Conservation (phyloP, 352 stramenopile species). For the Phytophthora citrophthora region DNA sequence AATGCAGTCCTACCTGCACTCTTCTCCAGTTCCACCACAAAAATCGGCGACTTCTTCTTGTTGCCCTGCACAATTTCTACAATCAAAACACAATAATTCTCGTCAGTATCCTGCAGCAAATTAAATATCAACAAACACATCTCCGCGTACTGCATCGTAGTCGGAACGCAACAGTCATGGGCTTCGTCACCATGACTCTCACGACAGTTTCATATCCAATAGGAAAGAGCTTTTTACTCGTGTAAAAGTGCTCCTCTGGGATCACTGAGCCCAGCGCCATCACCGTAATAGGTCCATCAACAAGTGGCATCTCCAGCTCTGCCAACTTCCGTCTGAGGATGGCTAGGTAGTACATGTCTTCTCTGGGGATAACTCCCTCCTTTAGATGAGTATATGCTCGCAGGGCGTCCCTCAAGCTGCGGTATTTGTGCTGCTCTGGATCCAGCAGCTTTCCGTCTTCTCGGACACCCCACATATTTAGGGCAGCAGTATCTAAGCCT, state of each 20-base stretch:
- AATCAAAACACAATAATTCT: slow-evolving; percentile 4
- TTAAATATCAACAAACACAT: slow-evolving; percentile 1
- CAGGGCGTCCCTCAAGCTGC: slow-evolving; percentile 56
- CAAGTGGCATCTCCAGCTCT: slow-evolving; percentile 55
- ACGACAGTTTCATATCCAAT: slow-evolving; percentile 72
- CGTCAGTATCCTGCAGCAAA: background rate
- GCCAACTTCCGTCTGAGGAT: slow-evolving; percentile 67
- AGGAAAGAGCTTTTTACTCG: slow-evolving; percentile 79
- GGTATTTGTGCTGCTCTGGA: slow-evolving; percentile 45
- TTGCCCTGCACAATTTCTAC: slow-evolving; percentile 78
- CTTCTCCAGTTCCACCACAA: slow-evolving; percentile 69
- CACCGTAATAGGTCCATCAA: slow-evolving; percentile 76
- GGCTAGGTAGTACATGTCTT: slow-evolving; percentile 80
- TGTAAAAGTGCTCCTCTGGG: slow-evolving; percentile 75
- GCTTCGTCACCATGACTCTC: slow-evolving; percentile 53
- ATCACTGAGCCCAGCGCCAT: slow-evolving; percentile 52
- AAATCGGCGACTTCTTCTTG: slow-evolving; percentile 83
- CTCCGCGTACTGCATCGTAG: slow-evolving; percentile 61
- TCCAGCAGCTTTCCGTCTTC: slow-evolving; percentile 56
- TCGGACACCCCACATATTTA: slow-evolving; percentile 47
- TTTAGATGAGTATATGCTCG: slow-evolving; percentile 43
- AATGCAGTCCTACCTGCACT: slow-evolving; percentile 46
- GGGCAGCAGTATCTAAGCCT: slow-evolving; percentile 37
- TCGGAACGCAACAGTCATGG: slow-evolving; percentile 39
- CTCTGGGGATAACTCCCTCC: slow-evolving; percentile 50